phyloP scores from a whole-genome alignment of 495 filamentous ascomycete genomes.

The Penicillium ochrochloron region DNA sequence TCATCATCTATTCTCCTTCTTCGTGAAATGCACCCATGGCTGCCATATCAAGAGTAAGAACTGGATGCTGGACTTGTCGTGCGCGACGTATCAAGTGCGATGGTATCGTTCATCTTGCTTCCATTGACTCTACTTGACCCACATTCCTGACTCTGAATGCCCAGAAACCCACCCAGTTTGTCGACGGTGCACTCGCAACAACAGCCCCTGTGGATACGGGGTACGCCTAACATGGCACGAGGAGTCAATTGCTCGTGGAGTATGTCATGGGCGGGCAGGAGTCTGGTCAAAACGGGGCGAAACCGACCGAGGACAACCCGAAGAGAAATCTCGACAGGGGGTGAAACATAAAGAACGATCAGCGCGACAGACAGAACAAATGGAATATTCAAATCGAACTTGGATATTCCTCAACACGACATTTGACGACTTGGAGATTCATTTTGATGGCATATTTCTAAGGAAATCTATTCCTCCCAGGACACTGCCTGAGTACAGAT shows the following conservation, averaged over 20 bases:
- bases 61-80: constrained; percentile 33
- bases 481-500: not conserved
- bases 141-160: constrained; percentile 5
- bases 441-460: constrained; percentile 19
- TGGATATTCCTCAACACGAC: constrained; percentile 34
- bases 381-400: not conserved
- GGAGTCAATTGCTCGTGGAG: constrained; percentile 29
- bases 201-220: constrained; percentile 27
- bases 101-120: constrained; percentile 17
- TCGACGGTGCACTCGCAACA: constrained; percentile 27
- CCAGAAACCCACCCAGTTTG: constrained; percentile 28
- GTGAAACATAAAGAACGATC: not conserved
- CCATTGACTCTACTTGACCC: not conserved
- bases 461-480: not conserved
- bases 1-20: not conserved
- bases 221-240: constrained; percentile 33
- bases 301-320: not conserved
- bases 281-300: constrained; percentile 30
- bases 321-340: not conserved
- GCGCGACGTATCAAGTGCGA: constrained; percentile 34
- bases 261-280: constrained; percentile 33
- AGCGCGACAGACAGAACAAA: not conserved
- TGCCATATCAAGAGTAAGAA: constrained; percentile 24
- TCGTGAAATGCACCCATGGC: constrained; percentile 2
- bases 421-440: constrained; percentile 26